Percentiles rank a stretch among this genome's conserved stretches.
Evolutionary conservation across 2,329 filamentous ascomycete genomes (phyloP).

Genomic region (Metarhizium brunneum): DNA sequence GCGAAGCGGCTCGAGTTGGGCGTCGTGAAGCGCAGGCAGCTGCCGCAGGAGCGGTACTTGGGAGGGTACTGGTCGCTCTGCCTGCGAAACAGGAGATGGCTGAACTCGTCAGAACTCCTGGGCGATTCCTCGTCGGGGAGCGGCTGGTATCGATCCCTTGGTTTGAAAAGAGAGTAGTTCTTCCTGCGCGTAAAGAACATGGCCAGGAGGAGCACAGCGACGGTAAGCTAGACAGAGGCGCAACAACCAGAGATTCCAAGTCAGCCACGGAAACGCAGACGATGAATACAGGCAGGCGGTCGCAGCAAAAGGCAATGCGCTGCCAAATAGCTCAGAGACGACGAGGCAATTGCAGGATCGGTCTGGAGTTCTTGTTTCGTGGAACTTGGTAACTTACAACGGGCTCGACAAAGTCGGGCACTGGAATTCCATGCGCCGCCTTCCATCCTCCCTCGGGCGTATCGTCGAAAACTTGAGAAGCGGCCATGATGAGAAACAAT

Average conservation of each 20-base stretch:
- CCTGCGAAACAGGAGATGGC: slow-evolving; percentile 5
- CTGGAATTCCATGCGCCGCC: slow-evolving; percentile 16
- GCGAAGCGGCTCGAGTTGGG: slow-evolving; percentile 55
- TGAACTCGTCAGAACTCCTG: slow-evolving; percentile 13
- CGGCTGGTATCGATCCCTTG: slow-evolving; percentile 12
- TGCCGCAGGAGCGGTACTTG: slow-evolving; percentile 9
- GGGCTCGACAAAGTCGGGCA: slow-evolving; percentile 25
- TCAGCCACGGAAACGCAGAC: neutral
- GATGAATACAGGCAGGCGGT: neutral
- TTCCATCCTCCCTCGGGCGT: slow-evolving; percentile 15
- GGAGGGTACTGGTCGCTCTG: slow-evolving; percentile 7
- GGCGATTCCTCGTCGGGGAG: slow-evolving; percentile 16
- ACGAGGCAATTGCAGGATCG: neutral
- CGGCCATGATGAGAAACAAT: neutral
- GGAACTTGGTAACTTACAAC: slow-evolving; percentile 14
- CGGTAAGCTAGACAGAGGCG: slow-evolving; percentile 20
- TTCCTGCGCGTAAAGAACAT: slow-evolving; percentile 28
- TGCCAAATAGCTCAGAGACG: neutral
- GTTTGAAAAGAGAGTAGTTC: slow-evolving; percentile 23
- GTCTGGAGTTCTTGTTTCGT: neutral
- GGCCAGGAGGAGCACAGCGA: slow-evolving; percentile 26
- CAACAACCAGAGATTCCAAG: neutral
- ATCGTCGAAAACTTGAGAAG: slow-evolving; percentile 6
- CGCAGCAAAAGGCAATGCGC: neutral
- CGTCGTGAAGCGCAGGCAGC: slow-evolving; percentile 32